These are phyloP conservation scores for Globisporangium camurandrum DNA, from an alignment of 352 stramenopile genomes.

Conservation along the genomic window DNA sequence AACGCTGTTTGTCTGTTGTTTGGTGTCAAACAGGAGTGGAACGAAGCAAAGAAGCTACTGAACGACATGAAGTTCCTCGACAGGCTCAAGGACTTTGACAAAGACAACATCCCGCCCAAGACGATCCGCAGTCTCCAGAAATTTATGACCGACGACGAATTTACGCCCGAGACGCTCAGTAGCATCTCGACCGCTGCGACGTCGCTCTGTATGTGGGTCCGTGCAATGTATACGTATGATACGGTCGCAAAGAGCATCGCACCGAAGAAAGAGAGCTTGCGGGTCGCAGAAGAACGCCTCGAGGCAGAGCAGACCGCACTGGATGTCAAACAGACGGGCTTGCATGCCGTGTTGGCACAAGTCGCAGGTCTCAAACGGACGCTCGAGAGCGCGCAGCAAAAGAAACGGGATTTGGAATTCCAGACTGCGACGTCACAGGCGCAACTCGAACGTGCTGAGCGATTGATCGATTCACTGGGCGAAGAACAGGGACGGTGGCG, in stretches of 20 bases:
- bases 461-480: conserved; percentile 86
- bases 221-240: conserved; percentile 93
- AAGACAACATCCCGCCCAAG: conserved; percentile 84
- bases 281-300: conserved; percentile 81
- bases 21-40: conserved; percentile 86
- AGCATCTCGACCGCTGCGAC: conserved; percentile 87
- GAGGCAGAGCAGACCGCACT: conserved; percentile 82
- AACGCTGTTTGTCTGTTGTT: conserved; percentile 90
- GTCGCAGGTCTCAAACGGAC: conserved; percentile 86
- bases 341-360: conserved; percentile 75
- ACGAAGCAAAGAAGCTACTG: conserved; percentile 87
- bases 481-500: conserved; percentile 90
- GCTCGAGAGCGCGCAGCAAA: conserved; percentile 84
- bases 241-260: conserved; percentile 90
- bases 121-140: conserved; percentile 87
- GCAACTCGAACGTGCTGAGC: conserved; percentile 85
- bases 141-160: conserved; percentile 87
- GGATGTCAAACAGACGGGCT: conserved; percentile 78
- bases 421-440: conserved; percentile 83
- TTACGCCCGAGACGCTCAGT: conserved; percentile 86
- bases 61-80: conserved; percentile 91
- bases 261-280: conserved; percentile 90
- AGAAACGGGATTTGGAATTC: conserved; percentile 89
- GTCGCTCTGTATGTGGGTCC: conserved; percentile 92
- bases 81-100: conserved; percentile 84